phyloP scores from a whole-genome alignment of 257 asterid species.

The Scutellaria barbata region DNA sequence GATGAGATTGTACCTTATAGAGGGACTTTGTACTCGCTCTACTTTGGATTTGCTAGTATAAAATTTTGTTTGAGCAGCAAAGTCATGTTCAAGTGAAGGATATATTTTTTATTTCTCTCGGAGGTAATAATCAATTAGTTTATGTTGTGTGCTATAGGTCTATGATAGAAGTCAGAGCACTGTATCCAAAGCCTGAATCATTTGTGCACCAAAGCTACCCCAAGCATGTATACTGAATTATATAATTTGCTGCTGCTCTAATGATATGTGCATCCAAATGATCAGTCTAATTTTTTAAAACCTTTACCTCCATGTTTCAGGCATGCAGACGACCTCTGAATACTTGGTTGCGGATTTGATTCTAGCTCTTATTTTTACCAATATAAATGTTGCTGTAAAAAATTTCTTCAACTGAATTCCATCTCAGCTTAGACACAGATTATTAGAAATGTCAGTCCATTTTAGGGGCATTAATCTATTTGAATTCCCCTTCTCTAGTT shows the following conservation, averaged over 20 bases:
- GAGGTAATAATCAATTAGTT: slow-evolving; percentile 13
- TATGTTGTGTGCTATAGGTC: slow-evolving; percentile 25
- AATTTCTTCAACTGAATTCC: slow-evolving; percentile 12
- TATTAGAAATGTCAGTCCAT: slow-evolving; percentile 12
- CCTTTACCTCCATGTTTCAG: neutral
- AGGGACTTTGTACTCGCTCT: neutral
- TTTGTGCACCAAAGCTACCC: slow-evolving; percentile 21
- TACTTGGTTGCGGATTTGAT: slow-evolving; percentile 12
- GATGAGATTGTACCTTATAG: slow-evolving; percentile 28
- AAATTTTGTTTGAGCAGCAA: neutral
- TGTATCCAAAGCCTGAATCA: slow-evolving; percentile 3
- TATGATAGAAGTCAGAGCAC: slow-evolving; percentile 23
- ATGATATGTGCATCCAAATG: slow-evolving; percentile 17
- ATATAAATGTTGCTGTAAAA: slow-evolving; percentile 1
- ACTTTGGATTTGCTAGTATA: slow-evolving; percentile 13
- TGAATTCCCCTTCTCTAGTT: slow-evolving; percentile 4
- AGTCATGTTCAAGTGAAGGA: slow-evolving; percentile 18
- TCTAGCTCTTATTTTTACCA: slow-evolving; percentile 20
- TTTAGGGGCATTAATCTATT: slow-evolving; percentile 1
- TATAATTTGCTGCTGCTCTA: slow-evolving; percentile 11
- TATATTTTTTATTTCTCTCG: neutral
- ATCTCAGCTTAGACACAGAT: slow-evolving; percentile 1
- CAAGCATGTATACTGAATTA: neutral
- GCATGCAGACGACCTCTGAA: neutral
- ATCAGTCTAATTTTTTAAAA: neutral